phyloP scores from a whole-genome alignment of 768 basidiomycete genomes.

The Lentinula raphanica region DNA sequence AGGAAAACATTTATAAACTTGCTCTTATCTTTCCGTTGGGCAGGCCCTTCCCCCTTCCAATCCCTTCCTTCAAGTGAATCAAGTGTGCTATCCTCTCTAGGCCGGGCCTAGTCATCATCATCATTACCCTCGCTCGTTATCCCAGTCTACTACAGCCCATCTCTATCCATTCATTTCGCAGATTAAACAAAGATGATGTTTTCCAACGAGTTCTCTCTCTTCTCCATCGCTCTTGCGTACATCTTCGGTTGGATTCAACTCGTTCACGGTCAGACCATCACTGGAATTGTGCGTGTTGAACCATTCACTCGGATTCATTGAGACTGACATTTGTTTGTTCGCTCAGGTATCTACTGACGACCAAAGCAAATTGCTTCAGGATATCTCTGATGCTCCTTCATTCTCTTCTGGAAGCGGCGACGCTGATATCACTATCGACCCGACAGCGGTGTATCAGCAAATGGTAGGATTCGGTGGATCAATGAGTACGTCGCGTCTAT shows the following conservation, averaged over 20 bases:
- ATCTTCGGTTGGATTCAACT: neutral
- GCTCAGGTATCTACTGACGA: neutral
- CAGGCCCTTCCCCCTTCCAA: neutral
- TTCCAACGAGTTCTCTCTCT: neutral
- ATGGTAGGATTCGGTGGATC: conserved; percentile 11
- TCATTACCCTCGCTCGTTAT: neutral
- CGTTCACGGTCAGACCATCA: neutral
- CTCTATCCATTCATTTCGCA: neutral
- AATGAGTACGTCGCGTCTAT: conserved; percentile 6
- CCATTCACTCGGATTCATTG: too few species aligned
- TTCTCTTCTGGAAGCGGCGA: neutral
- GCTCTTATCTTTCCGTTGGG: neutral
- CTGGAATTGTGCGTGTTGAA: neutral
- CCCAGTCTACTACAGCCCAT: neutral
- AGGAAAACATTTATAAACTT: neutral
- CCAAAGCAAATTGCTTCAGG: neutral
- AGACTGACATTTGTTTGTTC: neutral
- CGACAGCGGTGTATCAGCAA: conserved; percentile 6
- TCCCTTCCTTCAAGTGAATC: neutral
- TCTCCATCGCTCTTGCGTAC: neutral
- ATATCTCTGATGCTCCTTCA: neutral
- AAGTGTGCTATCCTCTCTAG: neutral
- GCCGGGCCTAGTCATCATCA: conserved; percentile 1
- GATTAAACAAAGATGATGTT: neutral
- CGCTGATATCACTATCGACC: conserved; percentile 9